Evolutionary conservation across 2,329 filamentous ascomycete genomes (phyloP), one percentile per base, ranked within the genome.

Genomic region (Sporothrix sp.): DNA sequence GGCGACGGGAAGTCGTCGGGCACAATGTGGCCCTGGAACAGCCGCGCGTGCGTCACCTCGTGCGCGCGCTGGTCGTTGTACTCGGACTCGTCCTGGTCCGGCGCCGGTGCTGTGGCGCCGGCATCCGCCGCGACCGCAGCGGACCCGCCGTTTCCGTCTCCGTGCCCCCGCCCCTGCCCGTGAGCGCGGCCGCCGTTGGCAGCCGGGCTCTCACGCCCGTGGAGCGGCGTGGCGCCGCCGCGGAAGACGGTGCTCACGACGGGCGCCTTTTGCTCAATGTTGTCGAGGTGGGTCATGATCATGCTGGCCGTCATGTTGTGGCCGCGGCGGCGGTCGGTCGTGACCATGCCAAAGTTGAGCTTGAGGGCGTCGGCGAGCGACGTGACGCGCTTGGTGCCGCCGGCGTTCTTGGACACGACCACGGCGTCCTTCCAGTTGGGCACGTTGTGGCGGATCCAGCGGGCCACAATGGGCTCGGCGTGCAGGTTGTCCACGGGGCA

Each of bases 401-500:
- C 93, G 2, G 93, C 87, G 63, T 98, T 98, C 73, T 98, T 98
- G 63, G 91, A 97, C 20, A 98, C 93, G 14, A 96, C 90, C 7
- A 98, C 93, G 9, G 88, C 89, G 59, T 96, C 84, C 55, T 76
- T 81, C 93, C 93, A 98, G 57, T 85, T 81, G 13, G 80, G 75
- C 35, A 98, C 84, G 63, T 96, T 93, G 65, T 84, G 81, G 54
- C 85, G 84, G 61, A 98, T 95, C 93, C 93, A 98, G 60, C 88
- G 85, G 49, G 91, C 89, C 61, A 98, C 88, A 56, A 97, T 78
- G 14, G 93, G 91, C 66, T 98, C 93, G 47, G 93, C 93, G 60
- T 95, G 88, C 48, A 98, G 82, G 63, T 98, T 97, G 68, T 98
- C 93, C 54, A 98, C 91, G 0, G 93, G 93, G 60, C 91, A 95